Conservation (phyloP, 352 stramenopile species). For the Phytopythium aichiense region DNA sequence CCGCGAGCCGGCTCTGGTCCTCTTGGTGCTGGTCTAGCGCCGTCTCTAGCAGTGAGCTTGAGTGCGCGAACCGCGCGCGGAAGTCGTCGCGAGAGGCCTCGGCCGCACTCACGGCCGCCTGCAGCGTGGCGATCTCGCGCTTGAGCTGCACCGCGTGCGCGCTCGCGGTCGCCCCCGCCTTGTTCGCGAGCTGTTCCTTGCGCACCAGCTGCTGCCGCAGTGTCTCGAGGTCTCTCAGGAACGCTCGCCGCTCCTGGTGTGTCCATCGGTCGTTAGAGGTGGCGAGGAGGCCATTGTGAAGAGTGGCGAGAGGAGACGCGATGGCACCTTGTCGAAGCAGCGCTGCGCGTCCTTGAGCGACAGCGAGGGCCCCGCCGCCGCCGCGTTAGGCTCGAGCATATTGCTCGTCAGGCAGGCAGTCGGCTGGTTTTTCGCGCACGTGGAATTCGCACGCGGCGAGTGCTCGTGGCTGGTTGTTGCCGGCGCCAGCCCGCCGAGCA, state of each 20-base stretch:
- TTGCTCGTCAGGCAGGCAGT: too few relatives aligned
- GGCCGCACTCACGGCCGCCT: conserved; percentile 31
- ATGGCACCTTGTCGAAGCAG: conserved; percentile 65
- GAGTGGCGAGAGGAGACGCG: neutral
- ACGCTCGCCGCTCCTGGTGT: conserved; percentile 50
- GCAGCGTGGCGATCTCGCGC: conserved; percentile 62
- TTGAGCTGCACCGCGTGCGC: conserved; percentile 72
- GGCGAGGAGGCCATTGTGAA: neutral
- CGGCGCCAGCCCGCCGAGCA: neutral
- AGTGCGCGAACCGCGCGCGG: conserved; percentile 57
- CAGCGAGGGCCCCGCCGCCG: conserved; percentile 27
- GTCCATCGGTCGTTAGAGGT: conserved; percentile 16
- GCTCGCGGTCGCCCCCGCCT: conserved; percentile 45
- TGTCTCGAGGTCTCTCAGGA: conserved; percentile 67
- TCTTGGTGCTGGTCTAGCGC: conserved; percentile 73
- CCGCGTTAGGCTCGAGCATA: conserved; percentile 18
- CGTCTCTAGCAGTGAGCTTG: conserved; percentile 66
- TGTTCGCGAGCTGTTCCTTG: conserved; percentile 57
- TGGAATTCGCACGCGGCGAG: neutral
- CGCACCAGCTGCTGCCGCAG: conserved; percentile 72
- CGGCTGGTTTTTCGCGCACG: neutral
- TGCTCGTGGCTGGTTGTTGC: neutral
- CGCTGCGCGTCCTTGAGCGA: conserved; percentile 71
- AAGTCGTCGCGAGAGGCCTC: conserved; percentile 46
- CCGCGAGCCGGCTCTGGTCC: conserved; percentile 44